Percentiles rank a stretch among this genome's conserved stretches.
These are phyloP conservation scores for Dipteronia dyeriana DNA, from an alignment of 345 rosid species.

Conservation along the genomic window DNA sequence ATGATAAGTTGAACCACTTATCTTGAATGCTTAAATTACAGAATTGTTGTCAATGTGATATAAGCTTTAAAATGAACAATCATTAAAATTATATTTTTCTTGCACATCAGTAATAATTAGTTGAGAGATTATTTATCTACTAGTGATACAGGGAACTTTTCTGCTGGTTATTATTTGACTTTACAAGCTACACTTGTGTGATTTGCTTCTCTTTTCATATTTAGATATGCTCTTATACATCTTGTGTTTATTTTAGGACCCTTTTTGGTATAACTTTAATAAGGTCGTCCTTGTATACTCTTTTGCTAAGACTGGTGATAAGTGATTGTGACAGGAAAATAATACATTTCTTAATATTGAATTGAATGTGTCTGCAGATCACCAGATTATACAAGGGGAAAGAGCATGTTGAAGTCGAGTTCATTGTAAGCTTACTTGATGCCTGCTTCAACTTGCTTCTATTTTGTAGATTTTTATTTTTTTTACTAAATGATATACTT, in stretches of 20 bases:
- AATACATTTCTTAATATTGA: slow-evolving; percentile 2
- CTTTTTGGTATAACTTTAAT: not conserved
- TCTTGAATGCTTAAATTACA: not conserved
- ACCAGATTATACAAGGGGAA: slow-evolving; percentile 78
- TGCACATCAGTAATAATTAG: not conserved
- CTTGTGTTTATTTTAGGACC: not conserved
- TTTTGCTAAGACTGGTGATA: slow-evolving; percentile 1
- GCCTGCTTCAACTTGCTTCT: slow-evolving; percentile 13
- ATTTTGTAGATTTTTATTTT: not conserved
- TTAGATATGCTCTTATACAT: not conserved
- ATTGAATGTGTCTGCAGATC: slow-evolving; percentile 46
- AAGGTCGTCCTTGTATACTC: not conserved
- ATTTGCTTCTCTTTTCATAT: not conserved
- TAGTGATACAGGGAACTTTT: not conserved
- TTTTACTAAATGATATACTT: not conserved
- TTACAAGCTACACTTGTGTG: not conserved
- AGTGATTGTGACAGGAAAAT: not conserved
- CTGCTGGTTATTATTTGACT: slow-evolving; percentile 8
- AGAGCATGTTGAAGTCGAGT: slow-evolving; percentile 96
- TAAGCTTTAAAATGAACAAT: not conserved
- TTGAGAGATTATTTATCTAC: not conserved
- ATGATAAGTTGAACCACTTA: slow-evolving; percentile 1
- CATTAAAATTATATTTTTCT: not conserved
- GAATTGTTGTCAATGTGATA: not conserved
- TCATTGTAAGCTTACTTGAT: slow-evolving; percentile 58